A percentile compares a stretch with the other conserved stretches of the same genome.
These are phyloP conservation scores for Pestalotiopsis fici DNA, from an alignment of 2,329 filamentous ascomycete species.

Conservation along the genomic window DNA sequence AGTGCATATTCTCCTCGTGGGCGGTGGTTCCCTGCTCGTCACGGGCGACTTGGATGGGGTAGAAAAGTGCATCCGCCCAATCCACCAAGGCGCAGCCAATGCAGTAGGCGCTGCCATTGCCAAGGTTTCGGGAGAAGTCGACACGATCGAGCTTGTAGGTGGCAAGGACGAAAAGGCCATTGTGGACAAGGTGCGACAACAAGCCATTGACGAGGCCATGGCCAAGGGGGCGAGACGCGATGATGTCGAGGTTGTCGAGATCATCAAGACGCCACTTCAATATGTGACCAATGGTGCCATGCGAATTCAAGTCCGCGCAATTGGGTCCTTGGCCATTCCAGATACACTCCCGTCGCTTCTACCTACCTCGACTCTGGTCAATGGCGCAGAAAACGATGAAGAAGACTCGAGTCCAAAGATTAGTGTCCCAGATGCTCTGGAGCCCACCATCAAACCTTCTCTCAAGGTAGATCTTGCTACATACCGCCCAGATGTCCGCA, in stretches of 20 bases:
- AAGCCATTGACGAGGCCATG: neutral
- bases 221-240: neutral
- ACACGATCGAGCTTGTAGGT: neutral
- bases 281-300: neutral
- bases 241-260: neutral
- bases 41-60: neutral
- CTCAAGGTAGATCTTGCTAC: neutral
- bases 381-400: neutral
- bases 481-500: neutral
- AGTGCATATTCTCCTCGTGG: conserved; percentile 1
- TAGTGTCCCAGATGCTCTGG: neutral
- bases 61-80: neutral
- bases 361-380: neutral
- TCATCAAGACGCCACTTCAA: conserved; percentile 1
- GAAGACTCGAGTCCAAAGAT: neutral
- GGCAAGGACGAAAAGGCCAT: neutral
- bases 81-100: conserved; percentile 1
- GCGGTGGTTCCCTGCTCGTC: neutral
- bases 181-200: neutral
- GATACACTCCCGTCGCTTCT: neutral
- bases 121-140: conserved; percentile 3
- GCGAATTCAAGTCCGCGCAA: neutral
- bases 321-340: neutral
- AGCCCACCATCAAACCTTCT: neutral
- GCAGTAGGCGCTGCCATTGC: conserved; percentile 6